Percentiles rank a stretch among this genome's conserved stretches.
Conservation (phyloP, 2,329 filamentous ascomycete species). For the Thielaviopsis populi region DNA sequence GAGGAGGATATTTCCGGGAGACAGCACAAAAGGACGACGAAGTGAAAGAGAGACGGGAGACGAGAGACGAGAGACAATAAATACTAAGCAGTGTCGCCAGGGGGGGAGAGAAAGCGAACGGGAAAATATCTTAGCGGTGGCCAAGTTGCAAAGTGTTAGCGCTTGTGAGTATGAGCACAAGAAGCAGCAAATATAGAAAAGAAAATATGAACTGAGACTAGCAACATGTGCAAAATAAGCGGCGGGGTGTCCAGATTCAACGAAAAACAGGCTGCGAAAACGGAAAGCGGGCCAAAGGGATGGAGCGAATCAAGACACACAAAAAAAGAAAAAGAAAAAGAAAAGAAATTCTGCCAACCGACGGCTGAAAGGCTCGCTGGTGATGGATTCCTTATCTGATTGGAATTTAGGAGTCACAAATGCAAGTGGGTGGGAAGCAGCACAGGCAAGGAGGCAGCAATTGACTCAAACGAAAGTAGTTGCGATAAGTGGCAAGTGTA, state of each 20-base stretch:
- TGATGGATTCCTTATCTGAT: conserved; percentile 1
- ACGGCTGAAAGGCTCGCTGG: background rate
- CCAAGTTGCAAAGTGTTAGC: conserved; percentile 1
- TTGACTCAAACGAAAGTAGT: background rate
- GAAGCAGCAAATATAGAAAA: background rate
- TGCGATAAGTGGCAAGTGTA: background rate
- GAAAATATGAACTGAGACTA: background rate
- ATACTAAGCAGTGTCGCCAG: background rate
- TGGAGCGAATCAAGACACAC: background rate
- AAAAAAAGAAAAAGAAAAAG: background rate
- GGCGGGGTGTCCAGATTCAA: conserved; percentile 1
- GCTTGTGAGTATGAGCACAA: background rate
- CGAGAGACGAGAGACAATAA: background rate
- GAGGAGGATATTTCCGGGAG: background rate
- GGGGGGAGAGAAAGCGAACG: background rate
- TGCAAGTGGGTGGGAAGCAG: background rate
- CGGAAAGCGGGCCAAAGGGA: background rate
- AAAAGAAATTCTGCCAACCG: background rate
- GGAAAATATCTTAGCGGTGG: background rate
- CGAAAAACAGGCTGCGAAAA: background rate
- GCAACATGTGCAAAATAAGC: background rate
- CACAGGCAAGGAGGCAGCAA: background rate
- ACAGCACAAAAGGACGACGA: background rate
- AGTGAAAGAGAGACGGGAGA: background rate
- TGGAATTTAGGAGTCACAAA: background rate